Percentiles rank a stretch among this genome's conserved stretches.
Conservation (phyloP, 1,284 basidiomycete genomes). For the Cystobasidium sp. region DNA sequence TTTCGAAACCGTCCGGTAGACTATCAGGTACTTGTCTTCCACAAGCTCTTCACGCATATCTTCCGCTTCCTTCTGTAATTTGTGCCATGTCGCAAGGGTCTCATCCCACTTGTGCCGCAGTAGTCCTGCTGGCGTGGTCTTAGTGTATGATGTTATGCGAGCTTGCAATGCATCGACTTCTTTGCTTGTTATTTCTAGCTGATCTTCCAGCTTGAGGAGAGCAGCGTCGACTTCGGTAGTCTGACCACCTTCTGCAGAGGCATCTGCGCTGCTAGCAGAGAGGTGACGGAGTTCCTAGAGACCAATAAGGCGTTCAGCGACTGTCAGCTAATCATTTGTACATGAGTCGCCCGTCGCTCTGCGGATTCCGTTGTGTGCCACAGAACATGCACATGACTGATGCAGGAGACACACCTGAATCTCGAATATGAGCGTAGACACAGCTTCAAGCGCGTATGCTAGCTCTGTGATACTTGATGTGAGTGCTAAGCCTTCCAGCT, state of each 20-base stretch:
- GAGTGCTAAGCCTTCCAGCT: slow-evolving; percentile 45
- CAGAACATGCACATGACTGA: not conserved
- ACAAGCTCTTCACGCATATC: slow-evolving; percentile 83
- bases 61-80: slow-evolving; percentile 77
- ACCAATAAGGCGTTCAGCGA: not conserved
- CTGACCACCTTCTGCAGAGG: slow-evolving; percentile 56
- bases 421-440: slow-evolving; percentile 50
- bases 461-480: slow-evolving; percentile 49
- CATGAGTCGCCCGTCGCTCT: not conserved
- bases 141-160: slow-evolving; percentile 65
- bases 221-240: slow-evolving; percentile 76
- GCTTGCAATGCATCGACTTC: slow-evolving; percentile 71
- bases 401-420: slow-evolving; percentile 47
- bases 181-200: slow-evolving; percentile 71
- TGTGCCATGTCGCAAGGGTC: slow-evolving; percentile 74
- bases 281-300: slow-evolving; percentile 49
- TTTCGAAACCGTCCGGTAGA: slow-evolving; percentile 88
- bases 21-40: slow-evolving; percentile 89
- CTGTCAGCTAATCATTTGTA: not conserved
- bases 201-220: slow-evolving; percentile 75
- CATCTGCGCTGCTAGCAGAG: slow-evolving; percentile 13
- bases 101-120: slow-evolving; percentile 72
- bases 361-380: not conserved
- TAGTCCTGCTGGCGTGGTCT: slow-evolving; percentile 57
- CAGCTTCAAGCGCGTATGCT: slow-evolving; percentile 45